phyloP scores from a whole-genome alignment of 768 basidiomycete genomes.

The Atractiella rhizophila region DNA sequence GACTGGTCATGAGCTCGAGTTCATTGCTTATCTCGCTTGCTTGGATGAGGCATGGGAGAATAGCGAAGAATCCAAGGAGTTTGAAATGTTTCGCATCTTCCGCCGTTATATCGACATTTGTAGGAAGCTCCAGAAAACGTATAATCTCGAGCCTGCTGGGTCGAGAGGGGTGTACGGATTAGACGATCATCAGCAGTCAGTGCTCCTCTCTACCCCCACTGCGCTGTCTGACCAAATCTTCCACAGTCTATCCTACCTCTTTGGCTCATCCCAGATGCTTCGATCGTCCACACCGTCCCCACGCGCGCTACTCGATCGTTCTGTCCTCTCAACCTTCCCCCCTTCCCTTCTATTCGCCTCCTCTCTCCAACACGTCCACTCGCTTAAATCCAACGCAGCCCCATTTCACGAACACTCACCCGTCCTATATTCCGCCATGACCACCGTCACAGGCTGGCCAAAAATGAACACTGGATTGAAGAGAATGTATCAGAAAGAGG shows the following conservation, averaged over 20 bases:
- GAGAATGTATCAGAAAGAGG: slow-evolving; percentile 96
- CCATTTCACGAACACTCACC: slow-evolving; percentile 86
- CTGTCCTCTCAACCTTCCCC: slow-evolving; percentile 27
- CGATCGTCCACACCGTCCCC: slow-evolving; percentile 15
- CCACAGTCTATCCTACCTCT: slow-evolving; percentile 62
- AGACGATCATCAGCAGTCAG: slow-evolving; percentile 16
- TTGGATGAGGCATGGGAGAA: slow-evolving; percentile 41
- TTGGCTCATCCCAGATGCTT: slow-evolving; percentile 63
- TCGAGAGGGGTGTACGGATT: slow-evolving; percentile 97
- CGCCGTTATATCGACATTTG: slow-evolving; percentile 49
- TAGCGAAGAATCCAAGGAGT: too few species aligned
- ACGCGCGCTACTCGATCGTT: slow-evolving; percentile 28
- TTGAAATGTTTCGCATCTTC: slow-evolving; percentile 37
- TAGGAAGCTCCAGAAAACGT: slow-evolving; percentile 65
- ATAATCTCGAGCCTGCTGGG: slow-evolving; percentile 80
- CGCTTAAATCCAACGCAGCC: slow-evolving; percentile 57
- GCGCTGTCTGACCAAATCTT: slow-evolving; percentile 37
- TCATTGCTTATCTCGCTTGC: slow-evolving; percentile 12
- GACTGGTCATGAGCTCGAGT: slow-evolving; percentile 73
- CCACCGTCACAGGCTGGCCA: slow-evolving; percentile 63
- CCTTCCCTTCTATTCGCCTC: slow-evolving; percentile 51
- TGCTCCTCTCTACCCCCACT: background rate
- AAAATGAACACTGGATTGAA: slow-evolving; percentile 74
- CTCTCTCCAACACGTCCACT: slow-evolving; percentile 45
- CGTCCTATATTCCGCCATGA: slow-evolving; percentile 60